Evolutionary conservation across 768 basidiomycete species (phyloP).

Genomic region (Mycena pura): DNA sequence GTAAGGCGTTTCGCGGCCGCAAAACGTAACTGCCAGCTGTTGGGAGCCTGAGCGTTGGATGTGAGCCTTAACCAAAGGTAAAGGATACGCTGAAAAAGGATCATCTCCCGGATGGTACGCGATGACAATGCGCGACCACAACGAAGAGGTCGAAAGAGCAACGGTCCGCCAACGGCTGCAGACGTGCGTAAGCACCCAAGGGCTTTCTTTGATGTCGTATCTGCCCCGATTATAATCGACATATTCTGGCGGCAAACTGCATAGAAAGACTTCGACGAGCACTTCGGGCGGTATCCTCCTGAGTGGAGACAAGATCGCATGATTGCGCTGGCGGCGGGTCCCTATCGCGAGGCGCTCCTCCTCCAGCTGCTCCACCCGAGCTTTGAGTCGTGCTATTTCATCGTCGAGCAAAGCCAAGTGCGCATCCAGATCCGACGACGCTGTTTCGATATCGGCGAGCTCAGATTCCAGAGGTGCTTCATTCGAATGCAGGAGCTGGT

Average conservation of each 20-base stretch:
- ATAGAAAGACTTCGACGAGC: not conserved
- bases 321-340: not conserved
- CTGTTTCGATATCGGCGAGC: not conserved
- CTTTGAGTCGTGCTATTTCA: not conserved
- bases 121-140: slow-evolving; percentile 1
- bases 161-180: not conserved
- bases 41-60: not conserved
- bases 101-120: no score
- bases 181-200: not conserved
- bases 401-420: not conserved
- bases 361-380: not conserved
- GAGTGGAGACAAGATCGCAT: not conserved
- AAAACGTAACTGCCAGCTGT: not conserved
- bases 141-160: not conserved
- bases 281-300: not conserved
- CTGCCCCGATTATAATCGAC: no score
- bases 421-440: not conserved
- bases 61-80: not conserved
- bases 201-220: not conserved
- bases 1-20: not conserved
- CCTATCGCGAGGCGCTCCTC: not conserved
- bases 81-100: not conserved
- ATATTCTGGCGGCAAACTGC: not conserved
- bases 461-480: not conserved
- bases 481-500: not conserved